These are phyloP conservation scores for Stylosanthes scabra DNA, from an alignment of 331 rosid species.

Conservation along the genomic window DNA sequence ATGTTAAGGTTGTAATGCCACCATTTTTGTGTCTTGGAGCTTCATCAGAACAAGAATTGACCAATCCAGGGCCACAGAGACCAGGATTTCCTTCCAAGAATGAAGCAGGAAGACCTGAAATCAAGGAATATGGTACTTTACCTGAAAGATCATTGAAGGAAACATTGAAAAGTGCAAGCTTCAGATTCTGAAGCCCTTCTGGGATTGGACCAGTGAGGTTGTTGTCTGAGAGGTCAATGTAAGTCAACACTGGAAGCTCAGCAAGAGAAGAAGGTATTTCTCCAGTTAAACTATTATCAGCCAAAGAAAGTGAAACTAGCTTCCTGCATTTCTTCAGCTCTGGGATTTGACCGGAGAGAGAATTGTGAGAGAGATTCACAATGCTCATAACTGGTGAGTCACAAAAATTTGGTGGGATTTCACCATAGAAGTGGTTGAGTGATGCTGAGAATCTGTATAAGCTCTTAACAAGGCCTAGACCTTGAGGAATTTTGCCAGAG, in stretches of 20 bases:
- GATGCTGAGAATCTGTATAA: conserved; percentile 96
- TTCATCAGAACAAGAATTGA: conserved; percentile 71
- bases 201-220: conserved; percentile 94
- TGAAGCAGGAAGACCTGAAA: conserved; percentile 96
- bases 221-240: conserved; percentile 93
- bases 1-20: conserved; percentile 66
- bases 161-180: conserved; percentile 97
- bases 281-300: conserved; percentile 78
- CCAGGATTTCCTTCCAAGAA: conserved; percentile 89
- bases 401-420: conserved; percentile 82
- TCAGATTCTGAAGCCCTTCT: conserved; percentile 83
- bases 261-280: conserved; percentile 75
- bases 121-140: conserved; percentile 75
- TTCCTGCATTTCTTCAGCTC: conserved; percentile 77
- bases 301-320: conserved; percentile 85
- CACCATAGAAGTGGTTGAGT: conserved; percentile 75
- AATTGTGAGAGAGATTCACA: conserved; percentile 85
- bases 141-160: conserved; percentile 93
- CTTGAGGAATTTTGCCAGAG: conserved; percentile 69
- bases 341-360: conserved; percentile 85
- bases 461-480: conserved; percentile 79
- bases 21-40: conserved; percentile 47
- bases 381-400: conserved; percentile 98
- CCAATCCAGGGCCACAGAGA: conserved; percentile 91
- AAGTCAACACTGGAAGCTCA: conserved; percentile 89